These are phyloP conservation scores for Trichocladium uniseriatum DNA, from an alignment of 495 filamentous ascomycete genomes.

Conservation along the genomic window DNA sequence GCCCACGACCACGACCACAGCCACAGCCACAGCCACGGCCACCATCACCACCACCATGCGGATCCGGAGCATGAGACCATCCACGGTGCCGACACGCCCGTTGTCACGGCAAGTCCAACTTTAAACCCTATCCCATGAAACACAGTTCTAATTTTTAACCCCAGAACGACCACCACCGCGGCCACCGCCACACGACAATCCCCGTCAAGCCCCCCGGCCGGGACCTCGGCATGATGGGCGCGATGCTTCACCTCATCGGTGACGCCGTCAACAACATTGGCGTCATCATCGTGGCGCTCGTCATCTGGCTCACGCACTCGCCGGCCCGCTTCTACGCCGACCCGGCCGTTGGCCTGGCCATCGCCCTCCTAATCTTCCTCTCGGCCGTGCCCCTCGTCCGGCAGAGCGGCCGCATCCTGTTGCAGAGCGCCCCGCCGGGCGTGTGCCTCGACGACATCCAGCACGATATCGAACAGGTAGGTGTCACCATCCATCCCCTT, in stretches of 20 bases:
- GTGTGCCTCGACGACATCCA: conserved; percentile 78
- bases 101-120: background rate
- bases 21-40: too few species aligned
- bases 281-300: conserved; percentile 74
- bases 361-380: conserved; percentile 79
- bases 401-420: conserved; percentile 75
- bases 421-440: conserved; percentile 74
- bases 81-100: background rate
- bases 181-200: conserved; percentile 38
- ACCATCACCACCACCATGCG: conserved; percentile 20
- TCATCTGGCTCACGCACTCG: conserved; percentile 69
- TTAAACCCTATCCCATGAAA: too few species aligned
- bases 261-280: conserved; percentile 91
- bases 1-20: conserved; percentile 25
- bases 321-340: conserved; percentile 57
- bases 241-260: conserved; percentile 82
- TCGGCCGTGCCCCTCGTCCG: conserved; percentile 83
- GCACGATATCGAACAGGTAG: conserved; percentile 64
- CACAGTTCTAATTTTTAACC: too few species aligned
- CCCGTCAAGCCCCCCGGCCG: conserved; percentile 21
- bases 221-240: conserved; percentile 89
- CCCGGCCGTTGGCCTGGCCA: conserved; percentile 71
- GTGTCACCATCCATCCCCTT: background rate
- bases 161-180: conserved; percentile 49
- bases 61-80: conserved; percentile 3